A percentile compares a stretch with the other conserved stretches of the same genome.
phyloP scores from a whole-genome alignment of 2,329 filamentous ascomycete genomes.

The Hypoxylon sp. region DNA sequence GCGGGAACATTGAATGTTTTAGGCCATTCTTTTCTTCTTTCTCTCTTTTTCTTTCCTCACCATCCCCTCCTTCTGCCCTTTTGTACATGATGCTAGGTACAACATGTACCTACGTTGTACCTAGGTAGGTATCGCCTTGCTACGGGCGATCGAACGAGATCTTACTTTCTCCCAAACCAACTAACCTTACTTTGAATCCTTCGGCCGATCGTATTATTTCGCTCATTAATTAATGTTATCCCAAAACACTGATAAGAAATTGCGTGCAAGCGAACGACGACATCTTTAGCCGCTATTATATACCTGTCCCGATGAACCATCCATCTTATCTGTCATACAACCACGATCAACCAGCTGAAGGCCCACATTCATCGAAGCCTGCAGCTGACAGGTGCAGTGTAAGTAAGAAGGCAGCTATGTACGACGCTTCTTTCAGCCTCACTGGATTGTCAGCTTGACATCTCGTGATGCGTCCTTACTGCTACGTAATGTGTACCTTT shows the following conservation, averaged over 20 bases:
- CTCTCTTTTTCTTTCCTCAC: too few species aligned
- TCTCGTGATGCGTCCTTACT: slow-evolving; percentile 21
- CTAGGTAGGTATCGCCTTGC: slow-evolving; percentile 4
- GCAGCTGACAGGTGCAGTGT: slow-evolving; percentile 3
- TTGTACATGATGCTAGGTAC: too few species aligned
- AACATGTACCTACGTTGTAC: too few species aligned
- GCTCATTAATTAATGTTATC: too few species aligned
- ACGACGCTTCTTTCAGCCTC: slow-evolving; percentile 32
- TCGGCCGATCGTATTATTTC: slow-evolving; percentile 18
- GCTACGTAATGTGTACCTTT: slow-evolving; percentile 19
- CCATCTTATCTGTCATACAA: too few species aligned
- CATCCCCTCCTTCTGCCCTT: too few species aligned
- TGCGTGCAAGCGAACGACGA: too few species aligned
- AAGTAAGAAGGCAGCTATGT: too few species aligned
- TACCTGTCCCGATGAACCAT: too few species aligned
- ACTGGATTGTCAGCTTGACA: slow-evolving; percentile 16
- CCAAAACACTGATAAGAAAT: too few species aligned
- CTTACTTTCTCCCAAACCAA: slow-evolving; percentile 1
- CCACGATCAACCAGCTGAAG: too few species aligned
- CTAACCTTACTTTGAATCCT: slow-evolving; percentile 10
- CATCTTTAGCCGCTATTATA: too few species aligned
- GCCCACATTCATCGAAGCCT: slow-evolving; percentile 6
- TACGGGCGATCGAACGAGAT: slow-evolving; percentile 32
- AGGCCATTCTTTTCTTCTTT: background rate
- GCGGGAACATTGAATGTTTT: slow-evolving; percentile 19